Percentiles rank a stretch among this genome's conserved stretches.
These are phyloP conservation scores for Penicillium nucicola DNA, from an alignment of 495 filamentous ascomycete species.

Conservation along the genomic window DNA sequence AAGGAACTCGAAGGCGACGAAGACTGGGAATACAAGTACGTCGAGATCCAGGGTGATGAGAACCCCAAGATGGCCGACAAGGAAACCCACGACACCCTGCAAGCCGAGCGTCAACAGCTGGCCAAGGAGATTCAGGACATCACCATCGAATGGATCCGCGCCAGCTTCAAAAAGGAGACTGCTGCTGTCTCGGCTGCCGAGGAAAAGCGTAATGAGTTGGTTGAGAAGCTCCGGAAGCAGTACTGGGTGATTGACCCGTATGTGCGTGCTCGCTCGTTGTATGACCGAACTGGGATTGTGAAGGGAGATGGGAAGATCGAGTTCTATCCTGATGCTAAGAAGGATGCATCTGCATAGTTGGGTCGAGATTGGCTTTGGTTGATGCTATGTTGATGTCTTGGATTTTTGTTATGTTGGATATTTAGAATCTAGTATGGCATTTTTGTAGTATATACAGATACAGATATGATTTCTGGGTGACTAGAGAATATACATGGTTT, in stretches of 20 bases:
- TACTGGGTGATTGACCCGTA: constrained; percentile 87
- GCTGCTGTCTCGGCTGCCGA: constrained; percentile 45
- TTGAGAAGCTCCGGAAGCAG: constrained; percentile 60
- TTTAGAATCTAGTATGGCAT: constrained; percentile 1
- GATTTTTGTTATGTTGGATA: constrained; percentile 1
- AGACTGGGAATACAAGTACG: constrained; percentile 75
- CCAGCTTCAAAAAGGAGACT: constrained; percentile 44
- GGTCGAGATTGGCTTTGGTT: constrained; percentile 22
- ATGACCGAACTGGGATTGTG: constrained; percentile 72
- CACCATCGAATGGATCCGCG: constrained; percentile 67
- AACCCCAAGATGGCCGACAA: constrained; percentile 69
- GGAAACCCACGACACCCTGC: constrained; percentile 57
- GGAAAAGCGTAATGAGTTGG: constrained; percentile 56
- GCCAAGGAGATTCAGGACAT: constrained; percentile 67
- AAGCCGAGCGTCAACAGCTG: constrained; percentile 55
- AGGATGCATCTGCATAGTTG: constrained; percentile 26
- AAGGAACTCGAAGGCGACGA: constrained; percentile 80
- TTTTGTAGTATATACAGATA: constrained; percentile 9
- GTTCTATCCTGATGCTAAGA: constrained; percentile 55
- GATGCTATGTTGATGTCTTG: background rate
- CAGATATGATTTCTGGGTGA: background rate
- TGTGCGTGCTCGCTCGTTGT: constrained; percentile 65
- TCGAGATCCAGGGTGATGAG: constrained; percentile 68
- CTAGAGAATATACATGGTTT: constrained; percentile 5
- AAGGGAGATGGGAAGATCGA: constrained; percentile 61